Conservation (phyloP, 306 rosid species). For the Prunus padus region DNA sequence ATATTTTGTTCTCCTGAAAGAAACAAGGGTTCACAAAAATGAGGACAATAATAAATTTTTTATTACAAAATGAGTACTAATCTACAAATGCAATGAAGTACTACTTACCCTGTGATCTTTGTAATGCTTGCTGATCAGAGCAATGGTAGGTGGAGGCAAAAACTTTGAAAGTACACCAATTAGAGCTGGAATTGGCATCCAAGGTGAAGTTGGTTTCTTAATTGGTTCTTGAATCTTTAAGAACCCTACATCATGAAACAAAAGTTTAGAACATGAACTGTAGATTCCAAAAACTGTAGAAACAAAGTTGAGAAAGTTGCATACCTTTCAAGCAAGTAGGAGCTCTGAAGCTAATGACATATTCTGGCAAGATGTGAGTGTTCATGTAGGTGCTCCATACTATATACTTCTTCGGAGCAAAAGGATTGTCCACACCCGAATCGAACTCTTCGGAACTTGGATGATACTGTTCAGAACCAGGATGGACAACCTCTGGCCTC, state of each 20-base stretch:
- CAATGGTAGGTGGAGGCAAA: constrained; percentile 46
- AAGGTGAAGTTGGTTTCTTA: constrained; percentile 70
- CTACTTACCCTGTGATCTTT: constrained; percentile 51
- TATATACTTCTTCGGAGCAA: constrained; percentile 55
- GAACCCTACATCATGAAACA: constrained; percentile 36
- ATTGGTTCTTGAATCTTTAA: constrained; percentile 31
- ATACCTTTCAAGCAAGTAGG: constrained; percentile 48
- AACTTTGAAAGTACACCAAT: constrained; percentile 57
- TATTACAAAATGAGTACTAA: background rate
- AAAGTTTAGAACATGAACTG: background rate
- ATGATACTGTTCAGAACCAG: constrained; percentile 51
- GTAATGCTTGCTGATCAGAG: constrained; percentile 49
- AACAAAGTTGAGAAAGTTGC: background rate
- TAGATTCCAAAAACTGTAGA: background rate
- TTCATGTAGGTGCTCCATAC: constrained; percentile 68
- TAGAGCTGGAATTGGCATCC: constrained; percentile 72
- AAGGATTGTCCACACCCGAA: constrained; percentile 65
- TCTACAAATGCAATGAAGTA: background rate
- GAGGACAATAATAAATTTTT: background rate
- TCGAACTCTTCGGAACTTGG: constrained; percentile 63
- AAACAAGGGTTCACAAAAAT: background rate
- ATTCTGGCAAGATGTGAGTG: constrained; percentile 78
- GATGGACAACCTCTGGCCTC: constrained; percentile 52
- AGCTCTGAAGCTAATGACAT: constrained; percentile 57
- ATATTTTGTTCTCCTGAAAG: constrained; percentile 56